A percentile compares a stretch with the other conserved stretches of the same genome.
phyloP scores from a whole-genome alignment of 202 grass and related monocot species.

The Saccharum hybrid region DNA sequence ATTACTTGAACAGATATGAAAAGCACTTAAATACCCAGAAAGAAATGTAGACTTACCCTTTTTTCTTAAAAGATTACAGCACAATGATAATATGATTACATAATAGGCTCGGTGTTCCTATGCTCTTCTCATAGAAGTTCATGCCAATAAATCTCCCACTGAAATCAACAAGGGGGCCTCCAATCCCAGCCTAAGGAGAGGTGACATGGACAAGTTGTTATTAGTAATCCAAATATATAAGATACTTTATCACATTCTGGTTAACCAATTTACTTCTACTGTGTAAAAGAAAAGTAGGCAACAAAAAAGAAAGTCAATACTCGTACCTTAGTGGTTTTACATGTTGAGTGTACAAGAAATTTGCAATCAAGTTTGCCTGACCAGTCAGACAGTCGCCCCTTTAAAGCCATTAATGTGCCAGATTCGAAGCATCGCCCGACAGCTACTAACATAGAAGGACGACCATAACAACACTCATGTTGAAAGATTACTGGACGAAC shows the following conservation, averaged over 20 bases:
- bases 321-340: not conserved
- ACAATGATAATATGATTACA: not conserved
- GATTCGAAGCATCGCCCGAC: not conserved
- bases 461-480: not conserved
- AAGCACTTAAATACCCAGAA: not conserved
- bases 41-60: slow-evolving; percentile 6
- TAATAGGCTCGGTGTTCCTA: not conserved
- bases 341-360: not conserved
- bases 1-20: not conserved
- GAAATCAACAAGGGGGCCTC: slow-evolving; percentile 14
- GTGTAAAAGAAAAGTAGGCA: not conserved
- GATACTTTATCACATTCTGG: not conserved
- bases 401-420: slow-evolving; percentile 1
- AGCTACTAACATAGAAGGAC: not conserved
- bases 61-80: not conserved
- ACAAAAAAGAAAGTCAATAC: not conserved
- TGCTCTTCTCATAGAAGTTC: not conserved
- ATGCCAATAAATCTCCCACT: not conserved
- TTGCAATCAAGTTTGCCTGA: not conserved
- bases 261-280: not conserved
- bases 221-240: not conserved
- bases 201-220: no score
- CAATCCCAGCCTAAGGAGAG: not conserved
- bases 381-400: not conserved
- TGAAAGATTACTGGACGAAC: not conserved